Percentiles rank a stretch among this genome's conserved stretches.
Evolutionary conservation across 176 grass and related monocot species (phyloP).

Genomic region (Chloris gayana): DNA sequence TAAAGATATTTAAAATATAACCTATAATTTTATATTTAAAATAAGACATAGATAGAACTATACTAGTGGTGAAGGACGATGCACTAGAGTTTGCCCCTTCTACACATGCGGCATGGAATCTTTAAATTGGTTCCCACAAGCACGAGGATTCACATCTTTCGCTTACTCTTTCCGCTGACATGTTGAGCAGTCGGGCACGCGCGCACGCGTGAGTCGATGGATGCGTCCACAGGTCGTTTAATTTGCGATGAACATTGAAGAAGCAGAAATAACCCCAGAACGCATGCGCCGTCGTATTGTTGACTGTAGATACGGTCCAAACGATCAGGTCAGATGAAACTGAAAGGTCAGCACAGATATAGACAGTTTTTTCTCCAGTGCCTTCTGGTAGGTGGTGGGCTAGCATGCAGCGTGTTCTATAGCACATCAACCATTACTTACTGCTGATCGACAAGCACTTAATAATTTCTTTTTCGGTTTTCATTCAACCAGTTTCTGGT

Average conservation of each 20-base stretch:
- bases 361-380: not conserved
- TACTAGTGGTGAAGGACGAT: not conserved
- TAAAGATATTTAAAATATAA: too few species aligned
- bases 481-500: not conserved
- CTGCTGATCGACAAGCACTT: not conserved
- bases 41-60: too few species aligned
- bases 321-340: not conserved
- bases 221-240: not conserved
- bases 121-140: constrained; percentile 1
- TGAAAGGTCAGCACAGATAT: not conserved
- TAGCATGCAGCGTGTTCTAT: not conserved
- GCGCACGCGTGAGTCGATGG: not conserved
- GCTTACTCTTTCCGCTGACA: not conserved
- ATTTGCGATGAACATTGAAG: not conserved
- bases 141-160: constrained; percentile 27
- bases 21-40: too few species aligned
- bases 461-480: not conserved
- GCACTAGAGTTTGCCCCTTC: not conserved
- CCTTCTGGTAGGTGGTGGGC: not conserved
- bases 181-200: not conserved
- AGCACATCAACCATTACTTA: not conserved
- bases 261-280: not conserved
- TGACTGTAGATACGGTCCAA: not conserved
- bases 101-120: constrained; percentile 6
- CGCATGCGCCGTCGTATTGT: not conserved